Evolutionary conservation across 2,329 filamentous ascomycete species (phyloP).

Genomic region (Phaeomoniella chlamydospora): DNA sequence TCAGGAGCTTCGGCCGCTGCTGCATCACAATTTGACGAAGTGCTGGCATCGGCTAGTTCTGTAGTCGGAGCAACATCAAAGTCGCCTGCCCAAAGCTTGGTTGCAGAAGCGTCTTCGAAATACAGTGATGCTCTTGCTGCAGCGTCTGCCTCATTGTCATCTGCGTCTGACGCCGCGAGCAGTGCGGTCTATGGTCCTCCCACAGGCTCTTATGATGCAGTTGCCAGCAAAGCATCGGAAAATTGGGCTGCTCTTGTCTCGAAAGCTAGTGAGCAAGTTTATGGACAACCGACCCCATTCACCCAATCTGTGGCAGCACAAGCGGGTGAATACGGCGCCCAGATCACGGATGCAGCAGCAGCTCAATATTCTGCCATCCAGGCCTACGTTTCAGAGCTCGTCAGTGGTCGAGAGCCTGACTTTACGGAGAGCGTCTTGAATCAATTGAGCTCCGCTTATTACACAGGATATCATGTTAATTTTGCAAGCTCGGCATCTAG

Average conservation of each 20-base stretch:
- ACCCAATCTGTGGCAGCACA: conserved; percentile 30
- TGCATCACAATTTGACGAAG: conserved; percentile 23
- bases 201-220: conserved; percentile 26
- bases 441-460: conserved; percentile 57
- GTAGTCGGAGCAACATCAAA: conserved; percentile 18
- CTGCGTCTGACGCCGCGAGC: conserved; percentile 24
- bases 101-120: conserved; percentile 27
- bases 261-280: conserved; percentile 54
- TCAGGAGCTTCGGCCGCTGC: conserved; percentile 20
- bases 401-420: conserved; percentile 62
- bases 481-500: conserved; percentile 35
- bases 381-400: conserved; percentile 59
- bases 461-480: conserved; percentile 35
- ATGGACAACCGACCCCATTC: conserved; percentile 49
- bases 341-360: conserved; percentile 45
- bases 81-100: conserved; percentile 20
- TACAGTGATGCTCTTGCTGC: conserved; percentile 28
- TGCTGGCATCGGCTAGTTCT: conserved; percentile 24
- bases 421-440: conserved; percentile 70
- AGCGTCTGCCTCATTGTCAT: conserved; percentile 25
- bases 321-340: conserved; percentile 44
- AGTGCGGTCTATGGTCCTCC: conserved; percentile 29
- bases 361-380: conserved; percentile 57
- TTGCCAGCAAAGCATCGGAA: conserved; percentile 40
- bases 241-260: conserved; percentile 52